phyloP scores from a whole-genome alignment of 805 yeast genomes.

The Brettanomyces bruxellensis region DNA sequence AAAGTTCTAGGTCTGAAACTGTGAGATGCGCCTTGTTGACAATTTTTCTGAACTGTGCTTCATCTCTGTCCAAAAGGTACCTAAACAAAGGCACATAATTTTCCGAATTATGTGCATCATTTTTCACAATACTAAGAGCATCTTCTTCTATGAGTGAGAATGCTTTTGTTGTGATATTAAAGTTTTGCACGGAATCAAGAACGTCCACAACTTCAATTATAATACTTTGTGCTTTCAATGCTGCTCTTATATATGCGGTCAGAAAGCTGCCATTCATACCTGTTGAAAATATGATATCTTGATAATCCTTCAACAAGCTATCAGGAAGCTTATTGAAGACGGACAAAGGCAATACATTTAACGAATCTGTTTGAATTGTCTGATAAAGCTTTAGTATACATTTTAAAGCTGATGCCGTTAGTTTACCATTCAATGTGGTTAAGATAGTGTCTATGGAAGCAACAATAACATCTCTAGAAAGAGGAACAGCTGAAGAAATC shows the following conservation, averaged over 20 bases:
- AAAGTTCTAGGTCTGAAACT: constrained; percentile 49
- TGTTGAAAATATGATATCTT: constrained; percentile 11
- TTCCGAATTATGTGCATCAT: constrained; percentile 7
- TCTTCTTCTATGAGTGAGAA: constrained; percentile 15
- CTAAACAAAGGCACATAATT: constrained; percentile 27
- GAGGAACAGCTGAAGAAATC: constrained; percentile 60
- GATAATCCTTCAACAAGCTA: constrained; percentile 12
- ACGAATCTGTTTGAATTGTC: constrained; percentile 28
- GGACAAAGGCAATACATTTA: constrained; percentile 19
- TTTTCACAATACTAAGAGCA: constrained; percentile 11
- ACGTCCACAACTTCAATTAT: constrained; percentile 3
- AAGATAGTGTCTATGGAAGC: constrained; percentile 58
- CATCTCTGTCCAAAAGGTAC: constrained; percentile 28
- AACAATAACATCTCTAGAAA: constrained; percentile 44
- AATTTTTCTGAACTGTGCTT: constrained; percentile 30
- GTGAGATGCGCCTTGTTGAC: constrained; percentile 27
- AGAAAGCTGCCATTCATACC: constrained; percentile 17
- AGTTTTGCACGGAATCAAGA: neutral
- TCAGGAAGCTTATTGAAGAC: constrained; percentile 15
- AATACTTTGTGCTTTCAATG: neutral
- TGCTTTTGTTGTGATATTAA: constrained; percentile 12
- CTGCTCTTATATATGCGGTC: constrained; percentile 19
- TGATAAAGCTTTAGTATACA: constrained; percentile 42
- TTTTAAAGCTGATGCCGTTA: constrained; percentile 31
- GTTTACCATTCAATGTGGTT: constrained; percentile 10